phyloP scores from a whole-genome alignment of 768 basidiomycete genomes.

The Pleurotus platypus region DNA sequence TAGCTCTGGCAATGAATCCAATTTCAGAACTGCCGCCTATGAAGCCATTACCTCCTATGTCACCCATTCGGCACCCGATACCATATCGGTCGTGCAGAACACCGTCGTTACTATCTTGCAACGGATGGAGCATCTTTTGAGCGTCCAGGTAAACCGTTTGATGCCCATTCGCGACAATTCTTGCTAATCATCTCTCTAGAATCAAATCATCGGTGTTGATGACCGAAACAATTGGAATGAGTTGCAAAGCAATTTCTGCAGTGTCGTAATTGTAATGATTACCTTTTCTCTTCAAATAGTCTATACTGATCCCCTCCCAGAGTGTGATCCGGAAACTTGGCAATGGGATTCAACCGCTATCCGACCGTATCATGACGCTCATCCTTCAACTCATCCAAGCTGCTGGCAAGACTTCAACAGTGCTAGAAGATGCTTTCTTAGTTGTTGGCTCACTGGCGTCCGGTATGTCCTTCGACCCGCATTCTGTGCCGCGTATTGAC shows the following conservation, averaged over 20 bases:
- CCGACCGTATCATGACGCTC: conserved; percentile 94
- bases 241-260: conserved; percentile 92
- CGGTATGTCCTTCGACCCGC: conserved; percentile 32
- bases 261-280: conserved; percentile 67
- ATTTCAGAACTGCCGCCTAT: conserved; percentile 93
- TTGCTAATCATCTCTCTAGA: conserved; percentile 35
- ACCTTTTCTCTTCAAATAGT: neutral
- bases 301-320: conserved; percentile 31
- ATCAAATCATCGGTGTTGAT: conserved; percentile 91
- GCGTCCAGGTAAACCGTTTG: conserved; percentile 62
- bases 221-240: conserved; percentile 99
- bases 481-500: too few species aligned
- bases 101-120: conserved; percentile 79
- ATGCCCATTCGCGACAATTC: neutral
- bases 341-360: conserved; percentile 78
- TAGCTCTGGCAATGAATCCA: conserved; percentile 82
- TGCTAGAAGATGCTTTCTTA: conserved; percentile 95
- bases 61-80: conserved; percentile 75
- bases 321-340: conserved; percentile 83
- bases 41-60: conserved; percentile 91
- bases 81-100: conserved; percentile 76
- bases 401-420: conserved; percentile 89
- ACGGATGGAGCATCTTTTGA: conserved; percentile 85
- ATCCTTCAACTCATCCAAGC: conserved; percentile 80
- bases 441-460: conserved; percentile 85